These are phyloP conservation scores for Castanea mollissima DNA, from an alignment of 306 rosid species.

Conservation along the genomic window DNA sequence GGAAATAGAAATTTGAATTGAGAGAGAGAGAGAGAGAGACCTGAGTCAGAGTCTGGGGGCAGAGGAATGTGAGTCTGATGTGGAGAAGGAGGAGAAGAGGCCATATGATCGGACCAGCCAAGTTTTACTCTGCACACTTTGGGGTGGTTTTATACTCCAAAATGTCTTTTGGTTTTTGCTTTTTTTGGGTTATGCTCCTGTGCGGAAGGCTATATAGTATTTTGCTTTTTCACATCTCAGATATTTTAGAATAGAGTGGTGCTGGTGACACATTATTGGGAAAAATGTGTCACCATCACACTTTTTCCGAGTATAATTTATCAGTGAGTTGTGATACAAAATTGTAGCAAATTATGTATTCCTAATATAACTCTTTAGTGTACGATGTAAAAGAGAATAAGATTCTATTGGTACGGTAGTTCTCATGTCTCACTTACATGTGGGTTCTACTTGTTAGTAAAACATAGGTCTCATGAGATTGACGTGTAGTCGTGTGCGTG, in stretches of 20 bases:
- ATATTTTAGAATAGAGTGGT: too few relatives aligned
- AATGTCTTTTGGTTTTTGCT: neutral
- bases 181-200: neutral
- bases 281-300: rapidly evolving
- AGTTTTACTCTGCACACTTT: slow-evolving; percentile 3
- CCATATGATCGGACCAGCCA: slow-evolving; percentile 60
- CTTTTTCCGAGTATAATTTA: rapidly evolving
- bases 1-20: neutral
- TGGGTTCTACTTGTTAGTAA: too few relatives aligned
- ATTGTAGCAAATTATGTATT: rapidly evolving
- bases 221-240: too few relatives aligned
- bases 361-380: too few relatives aligned
- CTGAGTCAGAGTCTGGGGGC: slow-evolving; percentile 27
- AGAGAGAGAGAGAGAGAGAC: neutral
- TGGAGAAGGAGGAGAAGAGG: slow-evolving; percentile 41
- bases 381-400: too few relatives aligned
- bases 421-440: rapidly evolving
- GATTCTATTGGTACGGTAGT: rapidly evolving
- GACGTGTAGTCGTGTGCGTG: rapidly evolving
- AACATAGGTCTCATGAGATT: too few relatives aligned
- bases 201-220: too few relatives aligned
- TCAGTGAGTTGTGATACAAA: rapidly evolving
- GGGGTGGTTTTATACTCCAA: neutral
- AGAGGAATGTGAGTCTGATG: slow-evolving; percentile 47
- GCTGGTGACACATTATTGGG: rapidly evolving